These are phyloP conservation scores for Hygrophila difformis DNA, from an alignment of 257 asterid genomes.

Conservation along the genomic window DNA sequence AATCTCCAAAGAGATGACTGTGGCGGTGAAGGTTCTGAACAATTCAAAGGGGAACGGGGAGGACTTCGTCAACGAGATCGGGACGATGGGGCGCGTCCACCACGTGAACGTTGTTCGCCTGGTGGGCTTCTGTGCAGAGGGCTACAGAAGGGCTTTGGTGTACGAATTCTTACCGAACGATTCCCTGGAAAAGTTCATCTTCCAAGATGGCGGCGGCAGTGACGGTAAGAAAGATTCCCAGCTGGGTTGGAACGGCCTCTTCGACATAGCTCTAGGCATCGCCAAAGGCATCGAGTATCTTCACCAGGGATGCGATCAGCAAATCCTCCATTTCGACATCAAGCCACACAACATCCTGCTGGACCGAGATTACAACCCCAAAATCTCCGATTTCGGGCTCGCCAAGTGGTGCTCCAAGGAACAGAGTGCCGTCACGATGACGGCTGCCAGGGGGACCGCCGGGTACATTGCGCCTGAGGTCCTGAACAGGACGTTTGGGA, in stretches of 20 bases:
- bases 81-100: slow-evolving; percentile 34
- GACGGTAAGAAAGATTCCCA: not conserved
- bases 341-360: too few relatives aligned
- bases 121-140: slow-evolving; percentile 38
- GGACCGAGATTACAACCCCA: slow-evolving; percentile 14
- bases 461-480: slow-evolving; percentile 38
- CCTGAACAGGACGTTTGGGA: slow-evolving; percentile 25
- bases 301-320: slow-evolving; percentile 16
- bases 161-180: slow-evolving; percentile 33
- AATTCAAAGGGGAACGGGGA: slow-evolving; percentile 28
- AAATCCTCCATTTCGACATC: too few relatives aligned
- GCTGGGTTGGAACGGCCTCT: slow-evolving; percentile 7
- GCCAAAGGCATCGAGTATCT: slow-evolving; percentile 21
- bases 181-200: slow-evolving; percentile 28
- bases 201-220: slow-evolving; percentile 7
- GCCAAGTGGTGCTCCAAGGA: slow-evolving; percentile 19
- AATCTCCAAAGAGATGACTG: slow-evolving; percentile 25
- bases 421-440: slow-evolving; percentile 19
- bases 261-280: slow-evolving; percentile 15
- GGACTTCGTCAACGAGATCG: slow-evolving; percentile 38
- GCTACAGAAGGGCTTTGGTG: slow-evolving; percentile 24
- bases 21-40: slow-evolving; percentile 33
- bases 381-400: slow-evolving; percentile 20
- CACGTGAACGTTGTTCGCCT: too few relatives aligned
- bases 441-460: slow-evolving; percentile 29